Evolutionary conservation across 257 asterid genomes (phyloP).

Genomic region (Przewalskia tangutica): DNA sequence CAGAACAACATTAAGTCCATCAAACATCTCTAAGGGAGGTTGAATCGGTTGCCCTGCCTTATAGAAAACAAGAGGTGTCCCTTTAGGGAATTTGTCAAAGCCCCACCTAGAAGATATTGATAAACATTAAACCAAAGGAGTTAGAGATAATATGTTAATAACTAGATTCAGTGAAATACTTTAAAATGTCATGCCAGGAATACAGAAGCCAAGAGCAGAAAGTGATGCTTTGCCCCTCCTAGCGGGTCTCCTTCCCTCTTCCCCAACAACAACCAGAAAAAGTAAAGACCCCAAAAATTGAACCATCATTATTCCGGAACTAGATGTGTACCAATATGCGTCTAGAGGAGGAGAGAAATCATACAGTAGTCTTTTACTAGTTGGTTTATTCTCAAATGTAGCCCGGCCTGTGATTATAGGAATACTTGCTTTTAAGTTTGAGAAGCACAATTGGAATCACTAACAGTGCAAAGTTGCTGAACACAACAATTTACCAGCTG

Average conservation of each 20-base stretch:
- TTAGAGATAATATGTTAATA: background rate
- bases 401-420: background rate
- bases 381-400: background rate
- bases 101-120: slow-evolving; percentile 65
- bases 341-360: background rate
- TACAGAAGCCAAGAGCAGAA: background rate
- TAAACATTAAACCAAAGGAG: background rate
- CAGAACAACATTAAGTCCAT: slow-evolving; percentile 62
- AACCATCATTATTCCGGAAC: background rate
- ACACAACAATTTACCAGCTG: background rate
- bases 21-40: slow-evolving; percentile 56
- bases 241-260: background rate
- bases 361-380: background rate
- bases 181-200: background rate
- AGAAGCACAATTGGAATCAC: background rate
- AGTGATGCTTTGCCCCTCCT: background rate
- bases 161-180: background rate
- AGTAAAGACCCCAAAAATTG: background rate
- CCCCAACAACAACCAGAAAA: background rate
- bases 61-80: slow-evolving; percentile 76
- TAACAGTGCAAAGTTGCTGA: background rate
- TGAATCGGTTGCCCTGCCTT: slow-evolving; percentile 57
- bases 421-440: background rate
- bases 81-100: slow-evolving; percentile 76
- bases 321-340: background rate